Evolutionary conservation across 345 rosid genomes (phyloP).

Genomic region (Orychophragmus violaceus): DNA sequence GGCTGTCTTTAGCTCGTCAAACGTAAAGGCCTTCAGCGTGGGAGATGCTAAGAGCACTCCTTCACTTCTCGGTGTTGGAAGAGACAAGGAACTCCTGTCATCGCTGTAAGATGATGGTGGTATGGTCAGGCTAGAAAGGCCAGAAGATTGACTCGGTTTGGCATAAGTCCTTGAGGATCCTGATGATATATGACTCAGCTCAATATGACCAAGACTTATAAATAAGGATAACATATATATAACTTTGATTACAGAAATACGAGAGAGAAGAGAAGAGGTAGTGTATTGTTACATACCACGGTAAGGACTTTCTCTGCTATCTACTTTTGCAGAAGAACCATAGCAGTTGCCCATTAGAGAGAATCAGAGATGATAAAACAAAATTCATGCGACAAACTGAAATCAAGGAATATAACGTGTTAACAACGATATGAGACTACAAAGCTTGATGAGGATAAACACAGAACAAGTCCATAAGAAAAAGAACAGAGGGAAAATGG

Average conservation of each 20-base stretch:
- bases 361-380: not conserved
- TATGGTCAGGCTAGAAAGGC: conserved; percentile 45
- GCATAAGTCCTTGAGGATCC: conserved; percentile 54
- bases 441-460: not conserved
- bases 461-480: not conserved
- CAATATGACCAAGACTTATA: not conserved
- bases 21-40: conserved; percentile 40
- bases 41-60: conserved; percentile 73
- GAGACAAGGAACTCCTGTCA: conserved; percentile 14
- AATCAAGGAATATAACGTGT: not conserved
- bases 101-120: conserved; percentile 38
- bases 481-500: not conserved
- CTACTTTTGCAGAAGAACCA: conserved; percentile 48
- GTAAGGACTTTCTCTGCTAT: conserved; percentile 41
- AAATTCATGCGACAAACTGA: not conserved
- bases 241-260: not conserved
- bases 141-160: conserved; percentile 40
- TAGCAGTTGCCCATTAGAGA: conserved; percentile 60
- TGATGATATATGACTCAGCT: conserved; percentile 22
- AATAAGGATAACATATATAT: not conserved
- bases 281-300: conserved; percentile 32
- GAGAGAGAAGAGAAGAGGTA: not conserved
- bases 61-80: conserved; percentile 66
- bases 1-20: not conserved
- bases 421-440: not conserved